Evolutionary conservation across 768 basidiomycete genomes (phyloP), one percentile per base, ranked within the genome.

Genomic region (Hygrocybe coccinea): DNA sequence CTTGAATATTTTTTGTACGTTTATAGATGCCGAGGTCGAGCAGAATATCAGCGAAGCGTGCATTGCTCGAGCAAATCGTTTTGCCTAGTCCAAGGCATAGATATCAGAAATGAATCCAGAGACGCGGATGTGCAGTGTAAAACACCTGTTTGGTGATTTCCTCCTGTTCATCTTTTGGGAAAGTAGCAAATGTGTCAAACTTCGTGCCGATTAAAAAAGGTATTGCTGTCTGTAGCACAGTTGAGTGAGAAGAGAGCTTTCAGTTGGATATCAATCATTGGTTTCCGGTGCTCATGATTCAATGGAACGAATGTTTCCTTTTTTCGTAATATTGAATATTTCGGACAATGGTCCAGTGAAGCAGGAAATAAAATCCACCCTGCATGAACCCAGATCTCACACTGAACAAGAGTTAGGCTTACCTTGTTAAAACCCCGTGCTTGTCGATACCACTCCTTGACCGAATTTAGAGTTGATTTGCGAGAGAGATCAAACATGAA

Each of bases 401-500:
- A 52, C n/a, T n/a, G n/a, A 43, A 34, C 45, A 6, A 9, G 38
- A 5, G 17, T 19, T 29, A 56, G 46, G 70, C 80, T 50, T 56
- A 94, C 95, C 82, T 98, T 98, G 77, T 98, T 98, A 76, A 99
- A 99, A 19, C 97, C 97, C 65, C 97, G 81, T 51, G 95, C 94
- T 74, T 99, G 97, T 64, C 97, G 82, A 79, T 98, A 99, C 97
- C 97, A 99, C 73, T 99, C 97, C 74, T 98, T 98, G 64, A 99
- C 93, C 55, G 92, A 95, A 74, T 98, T 98, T 59, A 99, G 73
- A 41, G 97, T 99, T 57, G 91, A 91, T 74, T 98, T 98, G 62
- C 97, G 85, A 56, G 92, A 93, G 45, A 99, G 81, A 76, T 99
- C 97, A 69, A 99, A 99, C 97, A 98, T 98, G 85, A 98, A 99